A percentile compares a stretch with the other conserved stretches of the same genome.
Conservation (phyloP, 2,329 filamentous ascomycete genomes). For the Arthrobotrys iridis region DNA sequence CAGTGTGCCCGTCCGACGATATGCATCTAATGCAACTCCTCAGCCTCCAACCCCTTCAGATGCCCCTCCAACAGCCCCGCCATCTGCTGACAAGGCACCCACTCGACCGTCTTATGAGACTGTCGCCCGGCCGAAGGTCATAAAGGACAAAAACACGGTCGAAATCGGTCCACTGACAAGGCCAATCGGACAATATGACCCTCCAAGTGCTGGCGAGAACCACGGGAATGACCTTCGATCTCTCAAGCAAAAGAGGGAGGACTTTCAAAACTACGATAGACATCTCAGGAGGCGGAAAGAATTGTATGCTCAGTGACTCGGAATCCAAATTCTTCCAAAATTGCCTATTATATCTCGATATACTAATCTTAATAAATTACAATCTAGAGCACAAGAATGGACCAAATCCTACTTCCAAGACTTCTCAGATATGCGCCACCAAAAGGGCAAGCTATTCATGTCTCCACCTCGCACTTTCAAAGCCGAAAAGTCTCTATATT, state of each 20-base stretch:
- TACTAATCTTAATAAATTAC: slow-evolving; percentile 21
- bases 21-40: slow-evolving; percentile 27
- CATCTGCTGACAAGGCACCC: slow-evolving; percentile 1
- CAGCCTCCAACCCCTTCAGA: not conserved
- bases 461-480: slow-evolving; percentile 86
- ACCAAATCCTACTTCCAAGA: slow-evolving; percentile 93
- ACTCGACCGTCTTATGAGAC: slow-evolving; percentile 26
- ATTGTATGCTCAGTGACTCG: slow-evolving; percentile 68
- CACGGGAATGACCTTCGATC: slow-evolving; percentile 77
- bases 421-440: slow-evolving; percentile 82
- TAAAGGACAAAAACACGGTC: not conserved
- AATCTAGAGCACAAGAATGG: slow-evolving; percentile 74
- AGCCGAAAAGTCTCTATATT: slow-evolving; percentile 82
- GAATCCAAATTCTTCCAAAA: not conserved
- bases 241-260: slow-evolving; percentile 74
- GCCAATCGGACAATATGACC: slow-evolving; percentile 81
- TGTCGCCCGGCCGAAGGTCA: slow-evolving; percentile 35
- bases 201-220: slow-evolving; percentile 82
- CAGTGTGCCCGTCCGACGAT: slow-evolving; percentile 7
- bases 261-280: slow-evolving; percentile 86
- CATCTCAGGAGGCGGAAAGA: slow-evolving; percentile 79
- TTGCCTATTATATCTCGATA: not conserved
- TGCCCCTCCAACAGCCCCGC: slow-evolving; percentile 23
- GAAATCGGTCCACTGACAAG: slow-evolving; percentile 66
- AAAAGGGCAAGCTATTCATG: slow-evolving; percentile 91